A percentile compares a stretch with the other conserved stretches of the same genome.
Evolutionary conservation across 179 eudicot species (phyloP).

Genomic region (Sideroxylon spinosum): DNA sequence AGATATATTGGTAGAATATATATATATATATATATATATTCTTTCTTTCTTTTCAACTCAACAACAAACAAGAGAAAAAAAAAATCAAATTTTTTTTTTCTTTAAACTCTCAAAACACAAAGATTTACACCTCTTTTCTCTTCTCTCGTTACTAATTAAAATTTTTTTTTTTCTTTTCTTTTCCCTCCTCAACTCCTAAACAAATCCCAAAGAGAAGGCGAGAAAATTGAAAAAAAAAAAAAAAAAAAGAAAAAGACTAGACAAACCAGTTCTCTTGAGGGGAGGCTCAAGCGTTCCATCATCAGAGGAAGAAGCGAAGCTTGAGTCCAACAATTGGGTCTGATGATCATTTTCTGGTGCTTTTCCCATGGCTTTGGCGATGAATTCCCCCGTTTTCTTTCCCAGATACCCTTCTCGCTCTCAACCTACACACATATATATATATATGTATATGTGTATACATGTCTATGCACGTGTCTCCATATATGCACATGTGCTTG

Average conservation of each 20-base stretch:
- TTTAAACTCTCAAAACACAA: too few species aligned
- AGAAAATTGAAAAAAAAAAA: neutral
- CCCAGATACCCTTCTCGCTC: neutral
- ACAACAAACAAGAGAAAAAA: too few species aligned
- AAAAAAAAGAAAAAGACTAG: neutral
- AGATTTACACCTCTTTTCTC: too few species aligned
- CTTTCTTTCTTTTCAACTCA: too few species aligned
- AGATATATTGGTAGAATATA: too few species aligned
- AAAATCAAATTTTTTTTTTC: too few species aligned
- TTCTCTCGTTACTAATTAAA: too few species aligned
- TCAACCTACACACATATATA: neutral
- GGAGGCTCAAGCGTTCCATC: neutral
- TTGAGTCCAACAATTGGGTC: neutral
- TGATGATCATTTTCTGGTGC: neutral
- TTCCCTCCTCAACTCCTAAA: neutral
- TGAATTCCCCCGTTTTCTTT: neutral
- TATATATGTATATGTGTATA: too few species aligned
- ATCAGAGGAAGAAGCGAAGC: neutral
- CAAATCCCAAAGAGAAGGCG: neutral
- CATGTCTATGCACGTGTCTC: too few species aligned
- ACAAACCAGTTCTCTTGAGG: constrained; percentile 5
- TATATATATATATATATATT: too few species aligned
- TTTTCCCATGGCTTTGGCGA: neutral
- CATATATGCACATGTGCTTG: too few species aligned
- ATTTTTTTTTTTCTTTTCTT: too few species aligned